Conservation (phyloP, 805 yeast species). For the Sugiyamaella smithiae region DNA sequence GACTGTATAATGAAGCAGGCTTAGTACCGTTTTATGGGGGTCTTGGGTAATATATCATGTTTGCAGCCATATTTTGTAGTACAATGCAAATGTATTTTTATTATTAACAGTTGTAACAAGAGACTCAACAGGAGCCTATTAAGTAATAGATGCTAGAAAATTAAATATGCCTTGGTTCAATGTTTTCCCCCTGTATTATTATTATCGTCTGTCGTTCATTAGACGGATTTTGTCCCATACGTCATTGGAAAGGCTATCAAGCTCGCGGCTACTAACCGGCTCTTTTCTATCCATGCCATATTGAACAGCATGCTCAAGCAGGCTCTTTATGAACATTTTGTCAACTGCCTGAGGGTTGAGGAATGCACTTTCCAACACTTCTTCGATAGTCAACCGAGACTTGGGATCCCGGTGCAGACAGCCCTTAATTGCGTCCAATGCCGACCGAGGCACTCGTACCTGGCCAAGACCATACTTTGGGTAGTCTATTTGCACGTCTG, state of each 20-base stretch:
- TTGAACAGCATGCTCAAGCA: conserved; percentile 72
- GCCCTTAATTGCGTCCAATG: conserved; percentile 64
- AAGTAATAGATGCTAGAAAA: no score
- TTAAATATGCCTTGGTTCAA: no score
- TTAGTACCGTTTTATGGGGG: no score
- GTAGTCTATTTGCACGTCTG: conserved; percentile 66
- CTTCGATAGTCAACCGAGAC: conserved; percentile 60
- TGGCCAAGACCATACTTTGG: conserved; percentile 63
- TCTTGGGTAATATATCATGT: no score
- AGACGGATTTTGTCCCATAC: conserved; percentile 52
- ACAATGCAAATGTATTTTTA: no score
- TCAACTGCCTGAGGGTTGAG: conserved; percentile 73
- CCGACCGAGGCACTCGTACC: conserved; percentile 61
- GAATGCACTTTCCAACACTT: conserved; percentile 63
- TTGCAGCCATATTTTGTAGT: no score
- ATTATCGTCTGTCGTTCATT: conserved; percentile 4
- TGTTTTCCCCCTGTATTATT: no score
- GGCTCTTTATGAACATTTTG: conserved; percentile 59
- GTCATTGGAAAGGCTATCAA: conserved; percentile 50
- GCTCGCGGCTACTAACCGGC: conserved; percentile 42
- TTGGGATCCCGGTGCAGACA: conserved; percentile 72
- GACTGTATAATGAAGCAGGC: no score
- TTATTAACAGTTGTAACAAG: no score
- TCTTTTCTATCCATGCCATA: conserved; percentile 57
- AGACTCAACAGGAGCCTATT: no score